Evolutionary conservation across 306 rosid species (phyloP), one percentile per base, ranked within the genome.

Genomic region (Lablab purpureus): DNA sequence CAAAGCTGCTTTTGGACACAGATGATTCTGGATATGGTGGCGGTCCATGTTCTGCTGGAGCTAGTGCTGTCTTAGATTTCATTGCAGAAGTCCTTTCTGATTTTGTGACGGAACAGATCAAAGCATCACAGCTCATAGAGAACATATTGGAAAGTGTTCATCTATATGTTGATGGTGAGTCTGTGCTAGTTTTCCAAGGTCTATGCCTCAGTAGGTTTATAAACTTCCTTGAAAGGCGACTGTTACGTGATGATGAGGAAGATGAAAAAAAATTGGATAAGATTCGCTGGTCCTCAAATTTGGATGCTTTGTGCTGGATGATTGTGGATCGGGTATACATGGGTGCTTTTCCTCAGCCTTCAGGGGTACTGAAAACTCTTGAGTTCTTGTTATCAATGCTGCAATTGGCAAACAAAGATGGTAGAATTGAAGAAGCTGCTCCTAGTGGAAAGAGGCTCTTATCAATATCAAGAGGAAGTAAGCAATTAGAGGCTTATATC

Each of bases 11-110:
- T 84, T 85, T 93, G 88, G 99, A 96, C 81, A 75, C 89, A 86
- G 84, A 96, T 80, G 97, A 96, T 73, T 89, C 89, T 82, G 99
- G 99, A 73, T 96, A 93, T 87, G 99, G 99, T 25, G 99, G 99
- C 63, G 99, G 99, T 80, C 98, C 99, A 72, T 96, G 99, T 85
- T 90, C 94, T 60, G 97, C 99, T 2, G 98, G 97, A 83, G 98
- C 98, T 60, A 89, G 93, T 58, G 99, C 99, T 34, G 91, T 96
- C 75, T 86, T 96, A 82, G 99, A 96, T 87, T 90, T 96, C 77
- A 87, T 92, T 83, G 98, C 94, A 79, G 99, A 96, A 89, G 97
- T 96, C 82, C 98, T 96, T 83, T 87, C 99, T 41, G 98, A 96
- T 79, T 87, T 90, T 84, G 86, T 90, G 93, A 91, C 96, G 4